Conservation (phyloP, 768 basidiomycete species). For the Favolaschia claudopus region DNA sequence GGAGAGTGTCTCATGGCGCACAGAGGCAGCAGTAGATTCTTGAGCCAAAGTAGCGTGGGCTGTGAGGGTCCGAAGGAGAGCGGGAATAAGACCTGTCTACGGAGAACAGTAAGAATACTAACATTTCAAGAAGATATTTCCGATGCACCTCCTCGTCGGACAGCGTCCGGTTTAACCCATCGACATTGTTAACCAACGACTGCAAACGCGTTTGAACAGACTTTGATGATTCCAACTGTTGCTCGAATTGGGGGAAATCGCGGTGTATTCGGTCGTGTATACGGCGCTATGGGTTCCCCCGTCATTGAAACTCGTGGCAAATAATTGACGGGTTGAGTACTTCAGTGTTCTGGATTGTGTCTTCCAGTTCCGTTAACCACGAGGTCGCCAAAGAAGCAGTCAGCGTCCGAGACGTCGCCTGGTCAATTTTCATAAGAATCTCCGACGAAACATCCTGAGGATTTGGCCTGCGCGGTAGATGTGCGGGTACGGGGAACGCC, state of each 20-base stretch:
- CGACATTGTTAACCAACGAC: constrained; percentile 60
- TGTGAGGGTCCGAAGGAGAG: constrained; percentile 60
- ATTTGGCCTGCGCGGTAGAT: constrained; percentile 70
- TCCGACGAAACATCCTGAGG: constrained; percentile 74
- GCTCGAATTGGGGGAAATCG: constrained; percentile 69
- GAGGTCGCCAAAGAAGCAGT: constrained; percentile 67
- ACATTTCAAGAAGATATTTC: background rate
- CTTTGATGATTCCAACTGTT: constrained; percentile 67
- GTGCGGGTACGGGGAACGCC: constrained; percentile 78
- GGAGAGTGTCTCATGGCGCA: constrained; percentile 56
- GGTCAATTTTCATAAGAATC: constrained; percentile 74
- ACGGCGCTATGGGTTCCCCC: constrained; percentile 52
- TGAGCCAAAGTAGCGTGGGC: constrained; percentile 71
- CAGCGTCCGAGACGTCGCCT: constrained; percentile 63
- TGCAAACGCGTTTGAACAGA: constrained; percentile 68
- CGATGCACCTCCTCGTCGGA: constrained; percentile 65
- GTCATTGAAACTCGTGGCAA: constrained; percentile 1
- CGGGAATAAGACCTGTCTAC: constrained; percentile 76
- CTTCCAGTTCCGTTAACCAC: constrained; percentile 79
- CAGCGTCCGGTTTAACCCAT: constrained; percentile 56
- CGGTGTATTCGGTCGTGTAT: constrained; percentile 78
- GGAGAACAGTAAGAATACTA: constrained; percentile 14
- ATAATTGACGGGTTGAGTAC: constrained; percentile 44
- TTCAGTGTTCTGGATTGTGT: constrained; percentile 74
- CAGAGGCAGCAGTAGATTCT: constrained; percentile 62